A percentile compares a stretch with the other conserved stretches of the same genome.
Evolutionary conservation across 2,329 filamentous ascomycete genomes (phyloP).

Genomic region (Talaromyces sp.): DNA sequence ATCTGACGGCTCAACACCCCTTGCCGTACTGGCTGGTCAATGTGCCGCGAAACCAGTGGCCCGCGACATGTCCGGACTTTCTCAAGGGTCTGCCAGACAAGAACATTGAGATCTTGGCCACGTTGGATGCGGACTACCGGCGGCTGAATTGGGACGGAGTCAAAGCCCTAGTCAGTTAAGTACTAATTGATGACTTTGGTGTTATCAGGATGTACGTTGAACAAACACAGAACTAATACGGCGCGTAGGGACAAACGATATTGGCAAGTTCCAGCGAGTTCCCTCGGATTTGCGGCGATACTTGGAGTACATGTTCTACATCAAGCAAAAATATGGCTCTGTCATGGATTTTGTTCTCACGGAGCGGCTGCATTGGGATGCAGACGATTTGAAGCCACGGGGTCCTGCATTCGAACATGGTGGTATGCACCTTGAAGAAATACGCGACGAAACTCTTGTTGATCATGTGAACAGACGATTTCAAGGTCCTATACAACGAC

Average conservation of each 20-base stretch:
- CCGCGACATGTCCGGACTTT: slow-evolving; percentile 66
- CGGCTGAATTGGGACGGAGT: slow-evolving; percentile 67
- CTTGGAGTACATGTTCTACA: slow-evolving; percentile 60
- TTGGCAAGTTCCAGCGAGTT: slow-evolving; percentile 71
- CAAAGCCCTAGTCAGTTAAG: slow-evolving; percentile 53
- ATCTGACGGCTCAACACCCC: slow-evolving; percentile 11
- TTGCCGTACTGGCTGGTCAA: slow-evolving; percentile 81
- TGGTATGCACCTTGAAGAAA: slow-evolving; percentile 19
- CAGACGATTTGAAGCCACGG: slow-evolving; percentile 29
- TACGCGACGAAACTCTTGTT: not conserved
- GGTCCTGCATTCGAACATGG: slow-evolving; percentile 29
- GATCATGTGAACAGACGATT: slow-evolving; percentile 47
- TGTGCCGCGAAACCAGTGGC: slow-evolving; percentile 59
- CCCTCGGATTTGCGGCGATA: slow-evolving; percentile 78
- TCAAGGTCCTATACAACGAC: slow-evolving; percentile 80
- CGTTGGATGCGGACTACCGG: slow-evolving; percentile 62
- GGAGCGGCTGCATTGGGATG: slow-evolving; percentile 65
- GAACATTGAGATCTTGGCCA: slow-evolving; percentile 65
- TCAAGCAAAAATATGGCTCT: slow-evolving; percentile 66
- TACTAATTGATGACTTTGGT: slow-evolving; percentile 9
- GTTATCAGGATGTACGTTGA: not conserved
- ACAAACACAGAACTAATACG: not conserved
- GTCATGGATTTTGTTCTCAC: slow-evolving; percentile 72
- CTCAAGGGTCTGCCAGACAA: slow-evolving; percentile 62
- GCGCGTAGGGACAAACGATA: slow-evolving; percentile 56